Base-by-base conservation (phyloP, 1,284 basidiomycete genomes). In the Caloboletus inedulis region DNA sequence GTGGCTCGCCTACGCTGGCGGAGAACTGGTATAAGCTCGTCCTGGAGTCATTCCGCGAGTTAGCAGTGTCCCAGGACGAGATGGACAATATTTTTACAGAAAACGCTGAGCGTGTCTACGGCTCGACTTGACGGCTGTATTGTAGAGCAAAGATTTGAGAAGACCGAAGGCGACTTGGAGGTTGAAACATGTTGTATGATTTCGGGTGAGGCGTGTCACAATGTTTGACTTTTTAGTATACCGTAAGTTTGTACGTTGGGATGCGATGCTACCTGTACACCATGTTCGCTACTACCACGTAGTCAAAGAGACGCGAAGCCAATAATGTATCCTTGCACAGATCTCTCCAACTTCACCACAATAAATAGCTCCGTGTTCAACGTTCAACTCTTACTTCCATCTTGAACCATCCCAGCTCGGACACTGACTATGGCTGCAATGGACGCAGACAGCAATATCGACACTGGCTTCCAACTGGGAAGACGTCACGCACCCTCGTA, bases 1-100 rank as follows among this genome's bases (percentile, higher is more conserved):
- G 12, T 42, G 82, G 85, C 62, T 78, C 81, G 2, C 81, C 85
- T 57, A 78, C 80, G 12, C 78, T 77, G 10, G 66, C 70, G n/a
- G 69, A 59, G 47, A 78, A 74, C n/a, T 95, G 92, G 92, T 94
- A 91, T 64, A 84, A 83, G 56, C 78, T 92, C 50, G 84, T 90
- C 14, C 78, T 88, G 55, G 89, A 89, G 66, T 85, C 84, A 2
- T 78, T 93, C 48, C 81, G 87, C n/a, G 90, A 94, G 71, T 76
- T 94, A 29, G 90, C 87, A 7, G 78, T 91, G 54, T 90, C 90
- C 51, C 84, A 87, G 66, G 85, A 85, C 31, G 84, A 79, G 33
- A 76, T 94, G 52, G 84, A 91, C 64, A 84, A 80, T 25, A 81
- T 91, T 34, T 91, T 91, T 65, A 74, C 69, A 53, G 72, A 71